A percentile compares a stretch with the other conserved stretches of the same genome.
These are phyloP conservation scores for Neurospora sp. DNA, from an alignment of 495 filamentous ascomycete species.

Conservation along the genomic window DNA sequence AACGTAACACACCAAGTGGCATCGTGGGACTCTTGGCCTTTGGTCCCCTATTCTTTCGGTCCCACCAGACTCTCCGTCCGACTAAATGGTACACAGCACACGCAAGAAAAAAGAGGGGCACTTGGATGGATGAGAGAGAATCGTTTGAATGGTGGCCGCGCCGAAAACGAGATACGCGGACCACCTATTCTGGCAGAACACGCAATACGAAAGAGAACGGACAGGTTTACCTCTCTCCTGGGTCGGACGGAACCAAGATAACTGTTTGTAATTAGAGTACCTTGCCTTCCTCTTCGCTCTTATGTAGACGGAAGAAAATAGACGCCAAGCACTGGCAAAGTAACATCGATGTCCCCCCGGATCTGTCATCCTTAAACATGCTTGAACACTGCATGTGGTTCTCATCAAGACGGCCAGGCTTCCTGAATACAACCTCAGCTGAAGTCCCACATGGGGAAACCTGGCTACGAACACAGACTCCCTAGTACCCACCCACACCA, in stretches of 20 bases:
- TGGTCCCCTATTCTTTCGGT: background rate
- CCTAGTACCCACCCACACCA: too few relatives aligned
- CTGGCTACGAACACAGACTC: background rate
- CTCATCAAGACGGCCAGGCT: background rate
- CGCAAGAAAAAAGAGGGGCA: background rate
- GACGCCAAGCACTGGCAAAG: background rate
- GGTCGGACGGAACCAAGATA: background rate
- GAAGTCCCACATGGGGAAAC: background rate
- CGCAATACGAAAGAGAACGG: background rate
- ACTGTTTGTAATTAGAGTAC: background rate
- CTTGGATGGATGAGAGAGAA: background rate
- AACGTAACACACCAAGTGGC: background rate
- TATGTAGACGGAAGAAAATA: background rate
- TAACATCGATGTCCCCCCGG: background rate
- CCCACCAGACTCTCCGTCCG: background rate
- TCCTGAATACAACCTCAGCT: background rate
- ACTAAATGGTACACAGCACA: background rate
- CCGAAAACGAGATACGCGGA: background rate
- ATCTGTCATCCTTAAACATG: background rate
- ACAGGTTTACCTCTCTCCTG: background rate
- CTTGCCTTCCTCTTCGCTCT: background rate
- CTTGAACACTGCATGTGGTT: background rate
- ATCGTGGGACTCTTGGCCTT: background rate
- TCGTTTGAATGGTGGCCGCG: background rate
- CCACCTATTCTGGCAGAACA: background rate